A percentile compares a stretch with the other conserved stretches of the same genome.
Evolutionary conservation across 2,329 filamentous ascomycete genomes (phyloP).

Genomic region (Saccharata proteae): DNA sequence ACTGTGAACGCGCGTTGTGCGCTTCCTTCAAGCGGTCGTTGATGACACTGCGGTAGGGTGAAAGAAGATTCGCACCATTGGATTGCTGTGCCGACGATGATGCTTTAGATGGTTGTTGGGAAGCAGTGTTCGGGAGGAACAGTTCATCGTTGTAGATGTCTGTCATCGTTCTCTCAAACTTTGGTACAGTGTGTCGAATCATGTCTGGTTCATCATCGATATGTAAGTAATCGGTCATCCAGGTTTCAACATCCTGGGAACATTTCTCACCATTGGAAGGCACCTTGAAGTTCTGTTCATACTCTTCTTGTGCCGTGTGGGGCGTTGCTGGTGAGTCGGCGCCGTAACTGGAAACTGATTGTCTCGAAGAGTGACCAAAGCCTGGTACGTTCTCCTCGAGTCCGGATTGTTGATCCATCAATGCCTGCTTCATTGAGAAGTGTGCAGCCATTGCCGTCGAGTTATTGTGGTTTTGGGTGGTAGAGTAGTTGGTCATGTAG

Average conservation of each 20-base stretch:
- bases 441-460: slow-evolving; percentile 36
- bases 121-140: slow-evolving; percentile 58
- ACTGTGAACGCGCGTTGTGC: slow-evolving; percentile 54
- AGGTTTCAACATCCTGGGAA: slow-evolving; percentile 24
- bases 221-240: slow-evolving; percentile 59
- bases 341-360: slow-evolving; percentile 48
- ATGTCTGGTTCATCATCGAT: slow-evolving; percentile 44
- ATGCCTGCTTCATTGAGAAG: slow-evolving; percentile 46
- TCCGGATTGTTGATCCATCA: slow-evolving; percentile 33
- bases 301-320: slow-evolving; percentile 41
- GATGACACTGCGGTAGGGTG: slow-evolving; percentile 49
- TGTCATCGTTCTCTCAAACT: slow-evolving; percentile 75
- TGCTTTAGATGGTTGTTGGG: slow-evolving; percentile 33
- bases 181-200: slow-evolving; percentile 41
- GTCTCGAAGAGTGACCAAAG: slow-evolving; percentile 41
- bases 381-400: slow-evolving; percentile 38
- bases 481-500: slow-evolving; percentile 25
- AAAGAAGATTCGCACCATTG: slow-evolving; percentile 38
- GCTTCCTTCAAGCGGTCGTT: slow-evolving; percentile 67
- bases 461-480: slow-evolving; percentile 27
- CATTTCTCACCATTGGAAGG: slow-evolving; percentile 43
- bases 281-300: slow-evolving; percentile 41
- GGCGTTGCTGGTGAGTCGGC: slow-evolving; percentile 51
- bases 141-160: slow-evolving; percentile 77
- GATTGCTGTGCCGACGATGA: no score